Evolutionary conservation across 164 flowering plant species (phyloP).

Genomic region (Kalanchoe fedtschenkoi): DNA sequence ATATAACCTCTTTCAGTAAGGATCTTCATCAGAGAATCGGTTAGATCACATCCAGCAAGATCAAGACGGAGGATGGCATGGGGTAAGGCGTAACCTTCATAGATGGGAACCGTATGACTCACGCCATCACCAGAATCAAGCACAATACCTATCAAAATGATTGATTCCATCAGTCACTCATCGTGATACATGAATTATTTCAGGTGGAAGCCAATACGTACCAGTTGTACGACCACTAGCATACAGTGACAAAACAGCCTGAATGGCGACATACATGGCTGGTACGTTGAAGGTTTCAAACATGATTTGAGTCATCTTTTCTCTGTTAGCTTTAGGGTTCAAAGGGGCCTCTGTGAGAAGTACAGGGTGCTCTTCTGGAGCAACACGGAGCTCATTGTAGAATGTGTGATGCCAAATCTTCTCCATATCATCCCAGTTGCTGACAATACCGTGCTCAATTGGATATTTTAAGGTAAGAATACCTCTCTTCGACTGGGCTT

Average conservation of each 20-base stretch:
- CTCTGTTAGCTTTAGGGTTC: slow-evolving; percentile 3
- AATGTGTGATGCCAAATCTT: slow-evolving; percentile 4
- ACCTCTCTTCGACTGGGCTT: not conserved
- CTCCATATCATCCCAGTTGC: slow-evolving; percentile 4
- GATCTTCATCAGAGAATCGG: slow-evolving; percentile 3
- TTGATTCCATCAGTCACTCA: not conserved
- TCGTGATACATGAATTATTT: not conserved
- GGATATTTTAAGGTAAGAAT: slow-evolving; percentile 3
- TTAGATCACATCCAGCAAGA: slow-evolving; percentile 9
- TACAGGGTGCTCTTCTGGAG: slow-evolving; percentile 9
- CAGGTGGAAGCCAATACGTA: not conserved
- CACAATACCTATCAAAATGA: slow-evolving; percentile 5
- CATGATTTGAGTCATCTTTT: slow-evolving; percentile 11
- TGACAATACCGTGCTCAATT: slow-evolving; percentile 3
- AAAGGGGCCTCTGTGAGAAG: slow-evolving; percentile 4
- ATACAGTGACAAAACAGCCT: slow-evolving; percentile 3
- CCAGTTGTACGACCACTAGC: slow-evolving; percentile 12
- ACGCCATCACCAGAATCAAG: slow-evolving; percentile 11
- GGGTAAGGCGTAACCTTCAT: not conserved
- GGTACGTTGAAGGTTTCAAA: slow-evolving; percentile 9
- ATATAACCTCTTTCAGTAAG: slow-evolving; percentile 5
- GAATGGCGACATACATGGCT: slow-evolving; percentile 11
- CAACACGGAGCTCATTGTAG: slow-evolving; percentile 4
- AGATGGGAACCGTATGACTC: slow-evolving; percentile 6
- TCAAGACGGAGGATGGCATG: slow-evolving; percentile 11